Base-by-base conservation (phyloP, 2,329 filamentous ascomycete species). In the Annulohypoxylon truncatum region DNA sequence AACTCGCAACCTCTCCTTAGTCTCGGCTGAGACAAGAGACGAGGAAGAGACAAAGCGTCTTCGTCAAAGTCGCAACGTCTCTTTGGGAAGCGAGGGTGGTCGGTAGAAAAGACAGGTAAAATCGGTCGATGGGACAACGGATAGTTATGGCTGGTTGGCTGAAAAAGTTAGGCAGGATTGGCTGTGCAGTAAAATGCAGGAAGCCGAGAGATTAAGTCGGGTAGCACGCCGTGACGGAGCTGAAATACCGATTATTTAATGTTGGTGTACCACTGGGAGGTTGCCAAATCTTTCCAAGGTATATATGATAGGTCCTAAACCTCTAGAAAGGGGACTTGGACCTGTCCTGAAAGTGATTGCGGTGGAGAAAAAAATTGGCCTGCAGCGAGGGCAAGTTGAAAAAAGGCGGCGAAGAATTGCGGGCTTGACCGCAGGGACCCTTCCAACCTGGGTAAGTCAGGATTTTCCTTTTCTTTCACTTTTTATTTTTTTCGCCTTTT, bases 151-250 rank as follows among this genome's bases (percentile, higher is more conserved):
- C 67, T 72, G 72, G 72, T 73, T 74, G 74, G 71, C 67, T 71
- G 70, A 40, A 57, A 53, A 50, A 47, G 61, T 71, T 63, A 69
- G 71, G 69, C 67, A 73, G 71, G 73, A 72, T 69, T 71, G 71
- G 62, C 69, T 70, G 67, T 70, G 72, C 71, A 72, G 71, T 68
- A 71, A 62, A 68, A 74, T 74, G 74, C 74, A 74, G 67, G 67
- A 72, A 74, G 67, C 70, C 69, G 73, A 68, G 38, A 53, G 57
- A 58, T 58, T 51, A 62, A 42, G 56, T 67, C 64, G 66, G 67
- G 66, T 69, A 61, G 68, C 59, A 74, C 68, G 67, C 68, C 64
- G 68, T 69, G 40, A 57, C 48, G 61, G 57, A 69, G 67, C 61
- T 71, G 59, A 64, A 66, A 68, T 59, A 67, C 63, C 68, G 52